Conservation (phyloP, 192 early-diverging fungal genomes). For the Backusella macrospora region DNA sequence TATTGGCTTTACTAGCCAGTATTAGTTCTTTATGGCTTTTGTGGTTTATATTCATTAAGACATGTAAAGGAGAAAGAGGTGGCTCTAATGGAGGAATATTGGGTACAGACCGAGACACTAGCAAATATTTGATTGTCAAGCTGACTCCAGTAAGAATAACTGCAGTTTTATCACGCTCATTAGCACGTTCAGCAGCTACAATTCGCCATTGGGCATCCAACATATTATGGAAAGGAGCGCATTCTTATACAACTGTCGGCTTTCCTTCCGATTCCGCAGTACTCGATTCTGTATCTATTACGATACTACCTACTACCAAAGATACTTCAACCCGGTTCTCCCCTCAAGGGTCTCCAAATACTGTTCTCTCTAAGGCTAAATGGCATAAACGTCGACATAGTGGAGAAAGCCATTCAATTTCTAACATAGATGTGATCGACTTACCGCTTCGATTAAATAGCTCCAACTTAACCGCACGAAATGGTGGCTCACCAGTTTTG, state of each 20-base stretch:
- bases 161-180: neutral
- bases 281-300: conserved; percentile 10
- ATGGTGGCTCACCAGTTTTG: conserved; percentile 17
- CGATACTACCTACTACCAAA: neutral
- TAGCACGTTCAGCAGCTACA: conserved; percentile 11
- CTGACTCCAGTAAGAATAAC: neutral
- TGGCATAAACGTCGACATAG: conserved; percentile 43
- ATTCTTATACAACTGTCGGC: conserved; percentile 15
- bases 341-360: conserved; percentile 19
- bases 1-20: neutral
- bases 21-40: neutral
- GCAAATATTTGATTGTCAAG: neutral
- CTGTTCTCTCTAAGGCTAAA: conserved; percentile 16
- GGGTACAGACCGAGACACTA: neutral
- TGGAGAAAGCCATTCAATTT: conserved; percentile 33
- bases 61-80: neutral
- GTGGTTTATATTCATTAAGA: neutral
- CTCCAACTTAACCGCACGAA: conserved; percentile 31
- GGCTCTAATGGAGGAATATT: conserved; percentile 14
- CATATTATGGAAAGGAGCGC: neutral
- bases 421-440: conserved; percentile 6
- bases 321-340: neutral
- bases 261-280: neutral
- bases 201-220: conserved; percentile 34
- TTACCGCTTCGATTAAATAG: conserved; percentile 26